Evolutionary conservation across 345 rosid species (phyloP).

Genomic region (Anastatica hierochuntica): DNA sequence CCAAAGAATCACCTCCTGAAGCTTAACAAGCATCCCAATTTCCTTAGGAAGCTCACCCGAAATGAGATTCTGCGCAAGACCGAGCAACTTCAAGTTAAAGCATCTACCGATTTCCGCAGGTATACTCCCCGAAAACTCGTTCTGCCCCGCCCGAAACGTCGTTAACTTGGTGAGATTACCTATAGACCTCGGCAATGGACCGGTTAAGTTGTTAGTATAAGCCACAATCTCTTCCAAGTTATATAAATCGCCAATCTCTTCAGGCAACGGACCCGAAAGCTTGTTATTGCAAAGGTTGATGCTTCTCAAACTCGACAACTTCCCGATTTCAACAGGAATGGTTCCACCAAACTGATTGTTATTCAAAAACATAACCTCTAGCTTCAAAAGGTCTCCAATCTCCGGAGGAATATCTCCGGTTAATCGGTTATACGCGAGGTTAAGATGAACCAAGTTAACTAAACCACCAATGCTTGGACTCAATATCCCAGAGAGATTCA

Average conservation of each 20-base stretch:
- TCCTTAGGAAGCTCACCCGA: slow-evolving; percentile 70
- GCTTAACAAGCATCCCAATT: slow-evolving; percentile 54
- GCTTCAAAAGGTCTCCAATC: slow-evolving; percentile 56
- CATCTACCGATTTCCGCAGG: slow-evolving; percentile 73
- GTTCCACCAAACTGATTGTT: slow-evolving; percentile 59
- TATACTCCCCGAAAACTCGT: slow-evolving; percentile 58
- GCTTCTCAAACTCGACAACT: slow-evolving; percentile 32
- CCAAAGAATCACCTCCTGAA: slow-evolving; percentile 66
- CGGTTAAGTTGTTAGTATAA: slow-evolving; percentile 67
- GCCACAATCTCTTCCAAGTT: slow-evolving; percentile 63
- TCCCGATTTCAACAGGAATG: slow-evolving; percentile 47
- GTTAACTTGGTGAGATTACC: slow-evolving; percentile 55
- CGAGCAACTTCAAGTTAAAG: slow-evolving; percentile 50
- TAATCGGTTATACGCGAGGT: slow-evolving; percentile 52
- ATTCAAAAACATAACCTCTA: slow-evolving; percentile 42
- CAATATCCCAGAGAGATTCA: slow-evolving; percentile 76
- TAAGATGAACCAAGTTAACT: slow-evolving; percentile 44
- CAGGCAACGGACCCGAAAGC: slow-evolving; percentile 62
- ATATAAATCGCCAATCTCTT: slow-evolving; percentile 54
- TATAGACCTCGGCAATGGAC: slow-evolving; percentile 72
- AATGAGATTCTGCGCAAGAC: slow-evolving; percentile 75
- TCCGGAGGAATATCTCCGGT: slow-evolving; percentile 54
- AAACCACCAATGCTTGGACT: slow-evolving; percentile 63
- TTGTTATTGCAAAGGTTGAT: slow-evolving; percentile 72
- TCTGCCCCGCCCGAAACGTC: slow-evolving; percentile 67